Base-by-base conservation (phyloP, 2,329 filamentous ascomycete genomes). In the Tolypocladium cylindrosporum region DNA sequence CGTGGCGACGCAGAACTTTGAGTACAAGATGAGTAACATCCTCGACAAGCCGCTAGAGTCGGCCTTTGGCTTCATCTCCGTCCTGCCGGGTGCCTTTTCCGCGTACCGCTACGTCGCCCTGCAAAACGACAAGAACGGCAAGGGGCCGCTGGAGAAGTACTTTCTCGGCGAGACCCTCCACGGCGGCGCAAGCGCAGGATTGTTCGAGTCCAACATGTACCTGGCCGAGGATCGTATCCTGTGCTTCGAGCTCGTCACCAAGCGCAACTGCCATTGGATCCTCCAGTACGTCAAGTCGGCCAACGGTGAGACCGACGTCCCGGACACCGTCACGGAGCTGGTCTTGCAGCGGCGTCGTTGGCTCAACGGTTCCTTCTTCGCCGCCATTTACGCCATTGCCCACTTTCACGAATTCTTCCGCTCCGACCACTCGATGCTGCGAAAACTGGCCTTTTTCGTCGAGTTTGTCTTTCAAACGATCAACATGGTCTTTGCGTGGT, bases 11-110 rank as follows among this genome's bases (percentile, higher is more conserved):
- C 94, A 99, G 68, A 99, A 99, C 70, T 99, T 99, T 67, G 94
- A 99, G 77, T 99, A 99, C 82, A 99, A 99, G 81, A 96, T 99
- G 89, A 96, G 91, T 72, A 99, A 99, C 69, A 99, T 99, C 69
- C 82, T 99, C 51, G 94, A 99, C 73, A 99, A 99, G 76, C 94
- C 94, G 2, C 78, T 99, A 45, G 94, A 99, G 71, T 97, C 93
- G 4, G 90, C 93, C 0, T 99, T 99, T 72, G 94, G 94, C 53
- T 99, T 97, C 76, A 97, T 99, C 70, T 91, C 90, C 51, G 94
- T 99, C 68, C 79, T 99, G 69, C 94, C 94, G 0, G 94, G 94
- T 77, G 94, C 94, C 59, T 96, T 99, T 74, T 97, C 93, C n/a
- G 94, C 94, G 24, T 99, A 99, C 73, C 88, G 94, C 43, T 99